Conservation (phyloP, 1,139 yeast species). For the Yamadazyma epiphylla region DNA sequence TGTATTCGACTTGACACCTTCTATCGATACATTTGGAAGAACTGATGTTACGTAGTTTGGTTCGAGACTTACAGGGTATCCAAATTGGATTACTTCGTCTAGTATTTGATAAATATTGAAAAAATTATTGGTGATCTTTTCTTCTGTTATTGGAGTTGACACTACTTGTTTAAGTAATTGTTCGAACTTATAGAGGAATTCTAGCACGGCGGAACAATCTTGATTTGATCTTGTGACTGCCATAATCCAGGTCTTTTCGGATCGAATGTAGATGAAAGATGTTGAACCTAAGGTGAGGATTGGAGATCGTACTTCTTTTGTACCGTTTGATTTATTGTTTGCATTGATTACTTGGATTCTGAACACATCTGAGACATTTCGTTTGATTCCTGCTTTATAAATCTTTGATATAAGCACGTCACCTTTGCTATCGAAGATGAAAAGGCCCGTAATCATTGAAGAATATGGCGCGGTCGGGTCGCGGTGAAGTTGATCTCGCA, state of each 20-base stretch:
- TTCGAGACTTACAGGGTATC: slow-evolving; percentile 77
- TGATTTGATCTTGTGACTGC: slow-evolving; percentile 87
- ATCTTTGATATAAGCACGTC: slow-evolving; percentile 80
- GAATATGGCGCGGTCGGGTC: too few species aligned
- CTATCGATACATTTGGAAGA: slow-evolving; percentile 19
- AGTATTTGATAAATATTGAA: slow-evolving; percentile 68
- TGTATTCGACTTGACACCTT: slow-evolving; percentile 19
- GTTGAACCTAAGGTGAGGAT: slow-evolving; percentile 90
- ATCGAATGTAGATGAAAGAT: slow-evolving; percentile 75
- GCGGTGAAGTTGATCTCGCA: too few species aligned
- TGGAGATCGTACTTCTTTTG: slow-evolving; percentile 56
- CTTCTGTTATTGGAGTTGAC: slow-evolving; percentile 21
- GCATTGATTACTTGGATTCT: slow-evolving; percentile 81
- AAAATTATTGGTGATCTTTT: slow-evolving; percentile 48
- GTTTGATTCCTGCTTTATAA: slow-evolving; percentile 61
- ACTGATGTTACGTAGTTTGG: slow-evolving; percentile 27
- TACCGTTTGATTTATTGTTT: slow-evolving; percentile 24
- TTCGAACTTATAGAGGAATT: slow-evolving; percentile 66
- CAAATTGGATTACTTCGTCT: slow-evolving; percentile 77
- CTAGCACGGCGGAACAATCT: slow-evolving; percentile 78
- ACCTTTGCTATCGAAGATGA: slow-evolving; percentile 75
- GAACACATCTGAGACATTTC: slow-evolving; percentile 82
- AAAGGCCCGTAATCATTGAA: slow-evolving; percentile 74
- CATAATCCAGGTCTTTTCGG: slow-evolving; percentile 72
- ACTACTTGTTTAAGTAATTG: slow-evolving; percentile 31